A percentile compares a stretch with the other conserved stretches of the same genome.
Conservation (phyloP, 768 basidiomycete genomes). For the Mycena vulgaris region DNA sequence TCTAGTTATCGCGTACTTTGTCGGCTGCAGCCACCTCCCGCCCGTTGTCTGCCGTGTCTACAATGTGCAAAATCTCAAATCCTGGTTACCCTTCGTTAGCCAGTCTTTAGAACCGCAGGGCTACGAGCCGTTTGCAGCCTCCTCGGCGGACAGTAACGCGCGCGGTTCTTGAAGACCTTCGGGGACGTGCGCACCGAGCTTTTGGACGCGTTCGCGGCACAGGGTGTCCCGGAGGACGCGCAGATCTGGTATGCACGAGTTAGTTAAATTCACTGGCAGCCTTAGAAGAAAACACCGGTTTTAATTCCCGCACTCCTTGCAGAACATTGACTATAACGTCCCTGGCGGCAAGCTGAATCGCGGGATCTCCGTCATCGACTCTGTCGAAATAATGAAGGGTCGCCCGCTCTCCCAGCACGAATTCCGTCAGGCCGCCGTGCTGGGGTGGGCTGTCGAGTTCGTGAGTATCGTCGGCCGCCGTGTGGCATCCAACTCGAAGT, state of each 20-base stretch:
- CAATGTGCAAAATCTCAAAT: too few species aligned
- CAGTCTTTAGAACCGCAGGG: background rate
- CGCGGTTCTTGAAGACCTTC: constrained; percentile 82
- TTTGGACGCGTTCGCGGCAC: constrained; percentile 72
- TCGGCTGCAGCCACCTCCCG: background rate
- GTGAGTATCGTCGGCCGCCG: constrained; percentile 64
- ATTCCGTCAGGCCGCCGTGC: constrained; percentile 87
- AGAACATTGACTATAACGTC: constrained; percentile 94
- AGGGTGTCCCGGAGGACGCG: constrained; percentile 89
- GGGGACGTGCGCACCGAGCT: constrained; percentile 84
- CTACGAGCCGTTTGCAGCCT: background rate
- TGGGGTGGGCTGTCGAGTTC: constrained; percentile 97
- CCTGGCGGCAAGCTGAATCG: constrained; percentile 97
- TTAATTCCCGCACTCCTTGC: background rate
- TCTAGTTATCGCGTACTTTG: constrained; percentile 7
- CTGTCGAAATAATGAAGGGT: constrained; percentile 88
- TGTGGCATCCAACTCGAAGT: background rate
- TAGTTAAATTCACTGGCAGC: constrained; percentile 46
- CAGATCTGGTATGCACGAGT: constrained; percentile 89
- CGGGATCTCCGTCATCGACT: constrained; percentile 96
- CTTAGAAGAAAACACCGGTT: too few species aligned
- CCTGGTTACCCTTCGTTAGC: background rate
- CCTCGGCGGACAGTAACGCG: constrained; percentile 49
- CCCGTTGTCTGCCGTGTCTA: too few species aligned
- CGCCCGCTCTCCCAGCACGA: constrained; percentile 80